phyloP scores from a whole-genome alignment of 192 early-diverging fungal genomes.

The Rhizophagus prolifer region DNA sequence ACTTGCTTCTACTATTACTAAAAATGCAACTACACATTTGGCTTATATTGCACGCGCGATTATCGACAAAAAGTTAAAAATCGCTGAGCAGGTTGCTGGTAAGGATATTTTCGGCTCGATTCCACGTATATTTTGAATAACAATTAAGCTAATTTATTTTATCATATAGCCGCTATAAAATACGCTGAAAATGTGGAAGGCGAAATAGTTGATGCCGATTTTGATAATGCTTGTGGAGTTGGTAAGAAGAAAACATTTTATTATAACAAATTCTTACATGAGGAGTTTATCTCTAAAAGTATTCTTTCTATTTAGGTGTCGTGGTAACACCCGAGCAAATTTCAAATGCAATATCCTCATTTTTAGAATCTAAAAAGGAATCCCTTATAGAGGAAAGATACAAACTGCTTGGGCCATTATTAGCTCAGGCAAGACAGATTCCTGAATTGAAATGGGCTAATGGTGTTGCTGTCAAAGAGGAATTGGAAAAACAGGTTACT shows the following conservation, averaged over 20 bases:
- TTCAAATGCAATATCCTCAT: slow-evolving; percentile 54
- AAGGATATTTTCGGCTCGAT: slow-evolving; percentile 21
- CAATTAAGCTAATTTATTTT: not conserved
- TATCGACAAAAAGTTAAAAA: slow-evolving; percentile 63
- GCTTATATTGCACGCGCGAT: slow-evolving; percentile 84
- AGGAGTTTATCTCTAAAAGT: not conserved
- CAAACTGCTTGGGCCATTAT: slow-evolving; percentile 70
- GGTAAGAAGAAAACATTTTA: slow-evolving; percentile 53
- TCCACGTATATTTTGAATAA: not conserved
- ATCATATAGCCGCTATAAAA: slow-evolving; percentile 82
- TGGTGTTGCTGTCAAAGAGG: slow-evolving; percentile 79
- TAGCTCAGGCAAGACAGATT: slow-evolving; percentile 69
- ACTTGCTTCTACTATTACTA: slow-evolving; percentile 84
- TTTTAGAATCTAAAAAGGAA: slow-evolving; percentile 68
- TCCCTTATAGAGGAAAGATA: slow-evolving; percentile 84
- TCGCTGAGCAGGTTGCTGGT: slow-evolving; percentile 87
- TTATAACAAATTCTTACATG: not conserved
- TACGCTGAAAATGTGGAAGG: slow-evolving; percentile 64
- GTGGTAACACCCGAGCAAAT: slow-evolving; percentile 80
- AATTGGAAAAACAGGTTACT: slow-evolving; percentile 81
- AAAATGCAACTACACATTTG: slow-evolving; percentile 70
- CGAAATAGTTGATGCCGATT: slow-evolving; percentile 64
- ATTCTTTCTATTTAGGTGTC: slow-evolving; percentile 59
- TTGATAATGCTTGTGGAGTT: slow-evolving; percentile 90
- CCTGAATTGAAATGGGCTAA: slow-evolving; percentile 88